Conservation (phyloP, 2,329 filamentous ascomycete species). For the Sclerotinia minor region DNA sequence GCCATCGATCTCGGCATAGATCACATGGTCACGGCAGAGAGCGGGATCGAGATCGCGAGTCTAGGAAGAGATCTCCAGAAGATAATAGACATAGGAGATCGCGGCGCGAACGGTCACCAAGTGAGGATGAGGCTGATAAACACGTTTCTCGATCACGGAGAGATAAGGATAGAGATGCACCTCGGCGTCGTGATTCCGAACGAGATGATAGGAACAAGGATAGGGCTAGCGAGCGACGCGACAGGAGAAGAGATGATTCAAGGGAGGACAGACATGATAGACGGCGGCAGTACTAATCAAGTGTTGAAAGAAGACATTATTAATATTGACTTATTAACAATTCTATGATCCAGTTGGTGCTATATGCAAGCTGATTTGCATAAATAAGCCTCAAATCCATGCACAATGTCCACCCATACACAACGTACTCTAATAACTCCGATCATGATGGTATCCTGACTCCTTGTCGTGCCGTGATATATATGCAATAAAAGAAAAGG, state of each 20-base stretch:
- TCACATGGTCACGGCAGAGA: slow-evolving; percentile 20
- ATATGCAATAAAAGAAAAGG: slow-evolving; percentile 6
- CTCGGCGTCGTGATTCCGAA: slow-evolving; percentile 20
- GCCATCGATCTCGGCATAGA: slow-evolving; percentile 29
- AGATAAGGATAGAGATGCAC: slow-evolving; percentile 25
- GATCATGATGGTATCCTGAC: slow-evolving; percentile 16
- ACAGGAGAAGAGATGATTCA: slow-evolving; percentile 29
- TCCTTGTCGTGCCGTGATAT: slow-evolving; percentile 4
- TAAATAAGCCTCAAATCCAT: neutral
- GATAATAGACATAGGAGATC: slow-evolving; percentile 22
- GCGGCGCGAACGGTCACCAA: slow-evolving; percentile 20
- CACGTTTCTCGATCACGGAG: slow-evolving; percentile 24
- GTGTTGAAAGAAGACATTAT: neutral
- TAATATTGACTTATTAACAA: neutral
- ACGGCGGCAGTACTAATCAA: slow-evolving; percentile 27
- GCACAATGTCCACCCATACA: neutral
- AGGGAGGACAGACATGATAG: slow-evolving; percentile 24
- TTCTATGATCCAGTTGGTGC: neutral
- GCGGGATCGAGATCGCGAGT: slow-evolving; percentile 10
- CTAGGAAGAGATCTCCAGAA: slow-evolving; percentile 20
- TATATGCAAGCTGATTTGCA: slow-evolving; percentile 13
- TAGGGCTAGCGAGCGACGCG: slow-evolving; percentile 9
- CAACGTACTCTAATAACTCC: slow-evolving; percentile 14
- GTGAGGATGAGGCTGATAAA: slow-evolving; percentile 14
- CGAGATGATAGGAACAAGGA: slow-evolving; percentile 8